phyloP scores from a whole-genome alignment of 306 rosid species.

The Carpinus fangiana region DNA sequence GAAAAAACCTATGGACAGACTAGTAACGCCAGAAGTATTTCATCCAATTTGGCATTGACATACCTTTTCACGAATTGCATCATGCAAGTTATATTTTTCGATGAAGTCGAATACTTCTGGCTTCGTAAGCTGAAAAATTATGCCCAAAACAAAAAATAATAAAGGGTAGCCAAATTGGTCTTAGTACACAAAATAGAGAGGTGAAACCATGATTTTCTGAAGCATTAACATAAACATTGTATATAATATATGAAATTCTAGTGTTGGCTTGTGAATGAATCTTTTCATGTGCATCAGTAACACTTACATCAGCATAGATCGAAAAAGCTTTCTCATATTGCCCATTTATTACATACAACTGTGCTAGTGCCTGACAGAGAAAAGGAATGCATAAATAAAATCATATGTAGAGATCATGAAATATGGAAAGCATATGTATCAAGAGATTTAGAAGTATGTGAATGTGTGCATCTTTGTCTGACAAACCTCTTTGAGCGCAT shows the following conservation, averaged over 20 bases:
- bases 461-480: background rate
- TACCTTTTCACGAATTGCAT: constrained; percentile 86
- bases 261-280: constrained; percentile 17
- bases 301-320: constrained; percentile 94
- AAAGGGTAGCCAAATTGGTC: constrained; percentile 17
- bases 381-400: constrained; percentile 15
- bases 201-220: constrained; percentile 11
- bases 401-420: constrained; percentile 15
- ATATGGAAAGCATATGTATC: constrained; percentile 21
- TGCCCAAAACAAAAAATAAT: constrained; percentile 3
- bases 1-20: constrained; percentile 19
- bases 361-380: constrained; percentile 77
- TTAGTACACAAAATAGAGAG: constrained; percentile 1
- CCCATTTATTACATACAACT: constrained; percentile 80
- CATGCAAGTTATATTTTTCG: constrained; percentile 75
- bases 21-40: background rate
- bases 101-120: constrained; percentile 93
- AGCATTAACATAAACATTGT: constrained; percentile 6
- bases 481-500: constrained; percentile 82
- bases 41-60: constrained; percentile 17
- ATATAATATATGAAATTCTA: background rate
- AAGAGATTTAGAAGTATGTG: background rate
- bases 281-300: constrained; percentile 22
- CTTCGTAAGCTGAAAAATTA: constrained; percentile 74
- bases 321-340: constrained; percentile 86